Conservation (phyloP, 108 stramenopile genomes). For the Bacterosira constricta region DNA sequence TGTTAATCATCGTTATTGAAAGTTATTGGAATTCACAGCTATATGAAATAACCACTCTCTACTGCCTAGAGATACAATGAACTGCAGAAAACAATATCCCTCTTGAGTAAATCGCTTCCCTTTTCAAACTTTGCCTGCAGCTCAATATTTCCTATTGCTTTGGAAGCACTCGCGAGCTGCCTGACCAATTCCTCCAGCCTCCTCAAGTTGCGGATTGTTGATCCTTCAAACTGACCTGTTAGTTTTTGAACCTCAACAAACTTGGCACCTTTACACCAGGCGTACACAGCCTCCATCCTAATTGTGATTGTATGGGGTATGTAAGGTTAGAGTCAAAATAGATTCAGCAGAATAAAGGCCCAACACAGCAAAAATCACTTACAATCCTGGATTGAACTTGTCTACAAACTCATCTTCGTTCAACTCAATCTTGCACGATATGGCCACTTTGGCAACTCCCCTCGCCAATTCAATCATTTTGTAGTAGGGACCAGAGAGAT, state of each 20-base stretch:
- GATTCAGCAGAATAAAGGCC: background rate
- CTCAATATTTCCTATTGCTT: conserved; percentile 94
- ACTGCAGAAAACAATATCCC: conserved; percentile 98
- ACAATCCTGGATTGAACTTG: conserved; percentile 91
- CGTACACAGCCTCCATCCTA: conserved; percentile 97
- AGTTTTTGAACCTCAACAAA: conserved; percentile 96
- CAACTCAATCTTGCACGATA: conserved; percentile 88
- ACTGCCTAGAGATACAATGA: conserved; percentile 86
- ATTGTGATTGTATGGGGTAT: background rate
- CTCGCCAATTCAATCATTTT: conserved; percentile 83
- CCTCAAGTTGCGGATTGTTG: conserved; percentile 94
- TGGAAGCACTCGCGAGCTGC: conserved; percentile 91
- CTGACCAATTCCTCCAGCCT: conserved; percentile 98
- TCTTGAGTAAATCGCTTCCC: conserved; percentile 90
- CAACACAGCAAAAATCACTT: conserved; percentile 43
- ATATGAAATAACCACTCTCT: background rate
- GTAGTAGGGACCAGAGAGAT: conserved; percentile 75
- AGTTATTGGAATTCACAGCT: no score
- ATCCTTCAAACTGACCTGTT: conserved; percentile 97
- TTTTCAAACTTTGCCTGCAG: conserved; percentile 94
- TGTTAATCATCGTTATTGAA: no score
- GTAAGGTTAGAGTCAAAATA: background rate
- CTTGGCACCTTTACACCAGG: conserved; percentile 97
- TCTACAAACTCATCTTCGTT: conserved; percentile 91
- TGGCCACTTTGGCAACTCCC: conserved; percentile 86